These are phyloP conservation scores for Penicillium steckii DNA, from an alignment of 495 filamentous ascomycete species.

Conservation along the genomic window DNA sequence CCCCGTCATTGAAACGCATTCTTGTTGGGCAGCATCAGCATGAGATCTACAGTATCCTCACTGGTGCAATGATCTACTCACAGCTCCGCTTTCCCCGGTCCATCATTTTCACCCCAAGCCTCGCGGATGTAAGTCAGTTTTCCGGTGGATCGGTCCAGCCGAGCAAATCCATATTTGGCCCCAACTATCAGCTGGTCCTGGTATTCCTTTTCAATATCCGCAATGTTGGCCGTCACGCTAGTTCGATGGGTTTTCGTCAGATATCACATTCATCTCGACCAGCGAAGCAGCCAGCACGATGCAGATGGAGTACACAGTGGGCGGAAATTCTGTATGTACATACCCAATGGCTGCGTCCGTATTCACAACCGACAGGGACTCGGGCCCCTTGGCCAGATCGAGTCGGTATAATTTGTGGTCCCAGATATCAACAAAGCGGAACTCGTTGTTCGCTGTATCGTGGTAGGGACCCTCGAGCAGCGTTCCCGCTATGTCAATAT, in stretches of 20 bases:
- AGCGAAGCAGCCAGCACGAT: background rate
- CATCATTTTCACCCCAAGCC: conserved; percentile 50
- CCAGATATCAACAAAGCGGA: conserved; percentile 91
- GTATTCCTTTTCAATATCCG: conserved; percentile 57
- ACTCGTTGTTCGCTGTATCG: conserved; percentile 62
- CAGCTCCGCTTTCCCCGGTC: conserved; percentile 47
- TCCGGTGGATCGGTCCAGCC: conserved; percentile 67
- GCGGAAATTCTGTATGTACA: conserved; percentile 1
- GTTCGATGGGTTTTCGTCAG: background rate
- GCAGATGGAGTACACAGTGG: background rate
- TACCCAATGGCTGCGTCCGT: conserved; percentile 65
- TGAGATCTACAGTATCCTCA: background rate
- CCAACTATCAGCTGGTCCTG: conserved; percentile 68
- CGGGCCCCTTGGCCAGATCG: conserved; percentile 62
- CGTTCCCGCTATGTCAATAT: conserved; percentile 66
- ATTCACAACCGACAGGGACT: conserved; percentile 62
- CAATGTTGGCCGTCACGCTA: conserved; percentile 79
- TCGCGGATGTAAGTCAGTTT: conserved; percentile 59
- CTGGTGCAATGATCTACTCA: conserved; percentile 18
- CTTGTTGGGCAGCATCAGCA: conserved; percentile 23
- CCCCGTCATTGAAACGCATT: conserved; percentile 77
- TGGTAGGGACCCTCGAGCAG: conserved; percentile 85
- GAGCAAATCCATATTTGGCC: conserved; percentile 77
- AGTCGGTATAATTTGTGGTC: conserved; percentile 72
- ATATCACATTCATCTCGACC: background rate